phyloP scores from a whole-genome alignment of 2,329 filamentous ascomycete genomes.

The Coniosporium tulheliwenetii region DNA sequence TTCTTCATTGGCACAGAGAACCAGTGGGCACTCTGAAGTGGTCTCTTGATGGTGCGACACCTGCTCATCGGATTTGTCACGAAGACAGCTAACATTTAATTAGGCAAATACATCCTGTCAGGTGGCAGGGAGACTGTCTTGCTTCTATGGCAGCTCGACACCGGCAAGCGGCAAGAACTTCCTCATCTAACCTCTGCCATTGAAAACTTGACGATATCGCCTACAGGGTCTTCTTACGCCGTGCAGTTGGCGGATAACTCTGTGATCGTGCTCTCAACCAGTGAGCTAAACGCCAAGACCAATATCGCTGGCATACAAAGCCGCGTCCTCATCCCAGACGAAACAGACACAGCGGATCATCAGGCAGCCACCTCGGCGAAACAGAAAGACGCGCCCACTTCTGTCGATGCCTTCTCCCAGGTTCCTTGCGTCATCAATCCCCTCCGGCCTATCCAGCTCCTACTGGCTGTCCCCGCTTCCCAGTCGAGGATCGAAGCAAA shows the following conservation, averaged over 20 bases:
- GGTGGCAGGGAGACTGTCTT: conserved; percentile 82
- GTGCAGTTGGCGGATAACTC: conserved; percentile 86
- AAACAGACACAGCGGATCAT: neutral
- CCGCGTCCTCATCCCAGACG: neutral
- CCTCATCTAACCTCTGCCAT: conserved; percentile 83
- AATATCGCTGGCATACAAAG: conserved; percentile 73
- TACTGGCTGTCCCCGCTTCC: conserved; percentile 36
- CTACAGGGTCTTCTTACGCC: conserved; percentile 64
- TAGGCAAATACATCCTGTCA: conserved; percentile 85
- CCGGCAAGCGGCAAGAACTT: conserved; percentile 63
- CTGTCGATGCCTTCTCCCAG: conserved; percentile 10
- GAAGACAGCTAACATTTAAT: conserved; percentile 1
- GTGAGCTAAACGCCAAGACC: conserved; percentile 70
- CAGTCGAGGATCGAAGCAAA: conserved; percentile 20
- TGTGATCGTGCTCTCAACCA: conserved; percentile 74
- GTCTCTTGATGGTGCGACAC: conserved; percentile 65
- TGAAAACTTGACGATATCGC: conserved; percentile 70
- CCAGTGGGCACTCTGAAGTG: conserved; percentile 76
- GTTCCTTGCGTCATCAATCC: conserved; percentile 26
- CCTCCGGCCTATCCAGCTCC: conserved; percentile 20
- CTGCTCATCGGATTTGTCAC: neutral
- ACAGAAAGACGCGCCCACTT: neutral
- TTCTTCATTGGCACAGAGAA: conserved; percentile 82
- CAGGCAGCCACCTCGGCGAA: neutral
- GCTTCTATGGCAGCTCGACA: conserved; percentile 87